Evolutionary conservation across 1,284 basidiomycete genomes (phyloP), one percentile per base, ranked within the genome.

Genomic region (Fomitiporia mediterranea): DNA sequence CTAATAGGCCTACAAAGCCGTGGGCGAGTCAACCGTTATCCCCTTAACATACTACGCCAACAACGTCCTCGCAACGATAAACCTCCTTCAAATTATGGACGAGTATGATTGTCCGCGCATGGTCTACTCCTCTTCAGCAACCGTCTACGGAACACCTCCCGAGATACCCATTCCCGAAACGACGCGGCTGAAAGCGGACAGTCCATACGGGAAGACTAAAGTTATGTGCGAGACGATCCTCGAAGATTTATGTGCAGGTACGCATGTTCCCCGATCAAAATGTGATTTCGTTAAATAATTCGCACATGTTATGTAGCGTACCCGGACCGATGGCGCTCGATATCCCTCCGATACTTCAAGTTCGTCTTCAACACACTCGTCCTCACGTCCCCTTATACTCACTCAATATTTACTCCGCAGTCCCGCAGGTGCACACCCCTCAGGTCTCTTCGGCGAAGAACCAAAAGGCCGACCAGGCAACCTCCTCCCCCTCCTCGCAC

Each of bases 51-150:
- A 98, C 74, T 98, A 98, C 70, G 76, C 82, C 63, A 94, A 94
- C 74, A 98, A 97, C 67, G 93, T 98, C 57, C 73, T 79, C 35
- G 94, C 91, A 8, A 94, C 93, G 2, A 73, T 96, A 59, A 83
- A 80, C 46, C 81, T 97, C 19, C 77, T 96, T 48, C 84, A 94
- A 75, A 75, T 82, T 62, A 98, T 98, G 94, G 77, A 79, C 56
- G 87, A 90, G 60, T 91, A 86, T 70, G 84, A 86, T 57, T 91
- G 88, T 74, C 80, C 81, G 59, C 83, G 91, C 58, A 77, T 99
- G 61, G 95, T 99, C 60, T 99, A 98, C 77, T 98, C 94, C 1
- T 98, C 95, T 9, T 97, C 94, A 23, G 97, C 97, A 1, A 99
- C 97, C n/a, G 97, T 99, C 34, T 99, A 99, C 69, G 97, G 97